These are phyloP conservation scores for Metarhizium album DNA, from an alignment of 2,329 filamentous ascomycete species.

Conservation along the genomic window DNA sequence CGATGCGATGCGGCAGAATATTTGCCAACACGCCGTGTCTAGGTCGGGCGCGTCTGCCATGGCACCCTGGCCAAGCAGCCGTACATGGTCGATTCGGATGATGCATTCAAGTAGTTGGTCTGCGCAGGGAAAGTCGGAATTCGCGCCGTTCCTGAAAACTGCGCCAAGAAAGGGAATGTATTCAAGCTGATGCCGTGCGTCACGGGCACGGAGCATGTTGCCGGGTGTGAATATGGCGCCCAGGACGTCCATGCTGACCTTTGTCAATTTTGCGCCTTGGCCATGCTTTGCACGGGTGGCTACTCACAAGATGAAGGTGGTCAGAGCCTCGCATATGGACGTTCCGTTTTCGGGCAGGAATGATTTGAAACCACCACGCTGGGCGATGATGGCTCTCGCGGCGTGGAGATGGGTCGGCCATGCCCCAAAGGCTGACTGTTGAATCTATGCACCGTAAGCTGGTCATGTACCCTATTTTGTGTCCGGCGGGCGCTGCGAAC, in stretches of 20 bases:
- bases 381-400: conserved; percentile 7
- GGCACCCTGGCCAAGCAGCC: background rate
- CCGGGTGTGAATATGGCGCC: background rate
- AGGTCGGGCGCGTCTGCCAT: background rate
- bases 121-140: conserved; percentile 1
- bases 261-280: background rate
- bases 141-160: background rate
- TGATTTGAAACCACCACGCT: conserved; percentile 1
- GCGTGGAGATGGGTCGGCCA: conserved; percentile 8
- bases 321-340: background rate
- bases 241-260: conserved; percentile 1
- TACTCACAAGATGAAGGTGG: too few relatives aligned
- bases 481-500: too few relatives aligned
- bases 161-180: too few relatives aligned
- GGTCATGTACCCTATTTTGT: too few relatives aligned
- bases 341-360: background rate
- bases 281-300: background rate
- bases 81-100: conserved; percentile 1
- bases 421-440: conserved; percentile 9
- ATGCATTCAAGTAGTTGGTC: background rate
- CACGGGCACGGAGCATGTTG: background rate
- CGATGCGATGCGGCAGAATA: background rate
- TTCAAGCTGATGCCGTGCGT: too few relatives aligned
- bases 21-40: background rate
- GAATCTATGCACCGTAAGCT: background rate